Base-by-base conservation (phyloP, 75 land plant species). In the Gnetum montanum region DNA sequence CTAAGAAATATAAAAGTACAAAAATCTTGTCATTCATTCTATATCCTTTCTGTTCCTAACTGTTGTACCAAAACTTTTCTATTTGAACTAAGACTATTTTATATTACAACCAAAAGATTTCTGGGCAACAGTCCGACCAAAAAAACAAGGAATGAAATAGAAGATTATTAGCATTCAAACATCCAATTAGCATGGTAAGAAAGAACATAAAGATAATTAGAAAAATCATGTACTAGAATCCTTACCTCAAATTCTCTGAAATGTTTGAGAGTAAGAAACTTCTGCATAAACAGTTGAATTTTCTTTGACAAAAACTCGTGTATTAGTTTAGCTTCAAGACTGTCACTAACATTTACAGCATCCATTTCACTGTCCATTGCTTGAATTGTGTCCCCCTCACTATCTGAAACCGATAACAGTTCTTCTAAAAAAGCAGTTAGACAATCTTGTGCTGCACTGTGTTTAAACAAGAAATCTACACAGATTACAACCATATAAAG, bases 171-270 rank as follows among this genome's bases (percentile, higher is more conserved):
- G n/a, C n/a, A n/a, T n/a, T n/a, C n/a, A n/a, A n/a, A n/a, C n/a
- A n/a, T n/a, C n/a, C n/a, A n/a, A n/a, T n/a, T n/a, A n/a, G n/a
- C n/a, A n/a, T n/a, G n/a, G n/a, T n/a, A n/a, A n/a, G n/a, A n/a
- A n/a, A n/a, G n/a, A n/a, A n/a, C n/a, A n/a, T n/a, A n/a, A n/a
- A n/a, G n/a, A n/a, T n/a, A n/a, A n/a, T n/a, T n/a, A n/a, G n/a
- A n/a, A n/a, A n/a, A n/a, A n/a, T n/a, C n/a, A 52, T 18, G n/a
- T 31, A 20, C 7, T 27, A 12, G 55, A n/a, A 3, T 19, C 2
- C 18, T 52, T 70, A 90, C 96, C 96, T 86, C 88, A 54, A 57
- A 36, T 67, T 80, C 91, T 6, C 50, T 48, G 34, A 77, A 83
- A 43, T 59, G 63, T 61, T 77, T 66, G 26, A 60, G 59, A 10